phyloP scores from a whole-genome alignment of 495 filamentous ascomycete species.

The Rusavskia elegans region DNA sequence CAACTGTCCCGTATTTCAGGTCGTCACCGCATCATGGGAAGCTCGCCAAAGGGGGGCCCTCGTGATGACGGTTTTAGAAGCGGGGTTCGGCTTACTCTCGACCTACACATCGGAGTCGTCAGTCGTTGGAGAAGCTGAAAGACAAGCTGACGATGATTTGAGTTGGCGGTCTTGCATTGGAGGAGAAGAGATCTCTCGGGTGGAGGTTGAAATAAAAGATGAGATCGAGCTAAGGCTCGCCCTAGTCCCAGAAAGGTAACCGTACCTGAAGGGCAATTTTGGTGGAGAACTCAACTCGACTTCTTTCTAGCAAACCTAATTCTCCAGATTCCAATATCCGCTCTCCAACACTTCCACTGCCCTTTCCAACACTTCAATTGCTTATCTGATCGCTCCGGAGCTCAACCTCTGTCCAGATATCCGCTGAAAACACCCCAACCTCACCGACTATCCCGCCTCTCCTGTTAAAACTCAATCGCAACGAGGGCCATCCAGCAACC shows the following conservation, averaged over 20 bases:
- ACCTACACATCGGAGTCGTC: slow-evolving; percentile 80
- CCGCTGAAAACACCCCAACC: too few relatives aligned
- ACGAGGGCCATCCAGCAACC: too few relatives aligned
- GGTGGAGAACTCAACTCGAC: background rate
- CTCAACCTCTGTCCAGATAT: too few relatives aligned
- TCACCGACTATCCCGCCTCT: too few relatives aligned
- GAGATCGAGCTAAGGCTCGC: background rate
- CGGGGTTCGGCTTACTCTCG: slow-evolving; percentile 54
- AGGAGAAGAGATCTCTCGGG: slow-evolving; percentile 23
- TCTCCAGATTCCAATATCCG: background rate
- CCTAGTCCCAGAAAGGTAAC: background rate
- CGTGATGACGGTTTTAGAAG: slow-evolving; percentile 99
- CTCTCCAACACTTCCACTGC: too few relatives aligned
- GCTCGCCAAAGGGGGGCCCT: slow-evolving; percentile 53
- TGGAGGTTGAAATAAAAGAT: background rate
- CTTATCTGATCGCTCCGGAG: too few relatives aligned
- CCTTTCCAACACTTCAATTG: too few relatives aligned
- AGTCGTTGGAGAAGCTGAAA: slow-evolving; percentile 41
- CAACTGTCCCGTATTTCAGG: slow-evolving; percentile 71
- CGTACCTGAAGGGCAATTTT: background rate
- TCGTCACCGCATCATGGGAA: slow-evolving; percentile 97
- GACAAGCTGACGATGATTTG: slow-evolving; percentile 78
- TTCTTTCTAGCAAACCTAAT: background rate
- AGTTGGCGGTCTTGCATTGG: slow-evolving; percentile 66
- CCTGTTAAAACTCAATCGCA: too few relatives aligned